phyloP scores from a whole-genome alignment of 2,329 filamentous ascomycete genomes.

The Penicillium sp. region DNA sequence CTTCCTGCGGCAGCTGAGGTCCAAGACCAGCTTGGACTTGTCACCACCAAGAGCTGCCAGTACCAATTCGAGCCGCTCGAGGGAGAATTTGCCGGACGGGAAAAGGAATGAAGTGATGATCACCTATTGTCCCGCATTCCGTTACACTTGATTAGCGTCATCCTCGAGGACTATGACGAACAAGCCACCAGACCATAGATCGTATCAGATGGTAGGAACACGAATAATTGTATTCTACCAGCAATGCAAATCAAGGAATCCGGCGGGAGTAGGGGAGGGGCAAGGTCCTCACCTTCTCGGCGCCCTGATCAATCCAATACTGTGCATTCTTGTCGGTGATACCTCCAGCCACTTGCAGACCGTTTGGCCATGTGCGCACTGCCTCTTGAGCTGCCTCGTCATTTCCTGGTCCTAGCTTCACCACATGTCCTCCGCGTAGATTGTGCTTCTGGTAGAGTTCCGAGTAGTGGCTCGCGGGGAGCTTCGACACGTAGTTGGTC shows the following conservation, averaged over 20 bases:
- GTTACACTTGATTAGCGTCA: constrained; percentile 21
- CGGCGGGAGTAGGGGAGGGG: constrained; percentile 22
- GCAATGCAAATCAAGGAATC: constrained; percentile 8
- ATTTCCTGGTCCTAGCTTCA: constrained; percentile 93
- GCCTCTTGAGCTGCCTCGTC: constrained; percentile 78
- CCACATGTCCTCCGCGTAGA: constrained; percentile 84
- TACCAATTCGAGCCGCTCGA: constrained; percentile 73
- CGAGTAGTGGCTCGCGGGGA: constrained; percentile 81
- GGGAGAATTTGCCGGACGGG: constrained; percentile 79
- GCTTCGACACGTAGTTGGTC: constrained; percentile 89
- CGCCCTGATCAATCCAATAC: constrained; percentile 84
- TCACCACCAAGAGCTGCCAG: constrained; percentile 74
- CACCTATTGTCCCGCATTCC: constrained; percentile 64
- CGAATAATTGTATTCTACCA: not conserved
- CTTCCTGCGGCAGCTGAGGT: constrained; percentile 84
- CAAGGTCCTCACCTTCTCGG: constrained; percentile 81
- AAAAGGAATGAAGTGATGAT: constrained; percentile 98
- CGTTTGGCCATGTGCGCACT: constrained; percentile 74
- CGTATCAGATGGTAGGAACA: not conserved
- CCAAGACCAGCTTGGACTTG: constrained; percentile 83
- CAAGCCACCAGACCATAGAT: constrained; percentile 3
- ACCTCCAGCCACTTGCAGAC: constrained; percentile 90
- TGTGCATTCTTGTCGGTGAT: constrained; percentile 83
- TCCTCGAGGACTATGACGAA: constrained; percentile 17
- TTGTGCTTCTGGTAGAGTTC: constrained; percentile 75